Evolutionary conservation across 441 rosid species (phyloP), one percentile per base, ranked within the genome.

Genomic region (Mallotus repandus): DNA sequence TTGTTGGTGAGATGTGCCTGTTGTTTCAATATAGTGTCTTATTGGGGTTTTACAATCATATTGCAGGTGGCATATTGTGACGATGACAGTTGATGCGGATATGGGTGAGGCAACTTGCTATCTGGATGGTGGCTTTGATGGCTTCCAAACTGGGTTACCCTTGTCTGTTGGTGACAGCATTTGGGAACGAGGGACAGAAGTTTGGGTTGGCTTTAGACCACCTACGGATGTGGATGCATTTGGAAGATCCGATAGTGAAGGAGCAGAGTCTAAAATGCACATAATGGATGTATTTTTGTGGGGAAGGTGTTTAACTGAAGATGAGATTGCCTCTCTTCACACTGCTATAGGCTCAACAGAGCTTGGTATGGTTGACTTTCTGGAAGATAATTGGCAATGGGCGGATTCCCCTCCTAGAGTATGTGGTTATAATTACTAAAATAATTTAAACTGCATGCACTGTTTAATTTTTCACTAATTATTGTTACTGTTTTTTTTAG

Each of bases 241-340:
- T 76, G 99, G 99, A 78, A 90, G 99, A 85, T 97, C 99, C 25
- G 99, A 97, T 83, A 97, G 99, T 72, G 99, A 97, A 85, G 99
- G 99, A 82, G 91, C 86, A n/a, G 99, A 97, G 81, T 89, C 99
- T 68, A 97, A 97, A 87, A 92, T 94, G 99, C 99, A 97, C 80
- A 86, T 97, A 76, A 97, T 97, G 99, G 99, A 97, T 84, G 98
- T 93, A 80, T 97, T 97, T 81, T 85, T 97, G 3, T 97, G 99
- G 99, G 99, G 99, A 60, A 88, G 91, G 83, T 94, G 97, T 85
- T 86, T 97, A 82, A 91, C 89, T 72, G 99, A 97, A 82, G 99
- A 97, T 53, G 99, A 97, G 80, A 85, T 89, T 70, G 85, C 92
- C 76, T 81, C 98, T 78, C 93, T 97, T 84, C 84, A 93, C 82